Base-by-base conservation (phyloP, 2,329 filamentous ascomycete species). In the Venturia nashicola region DNA sequence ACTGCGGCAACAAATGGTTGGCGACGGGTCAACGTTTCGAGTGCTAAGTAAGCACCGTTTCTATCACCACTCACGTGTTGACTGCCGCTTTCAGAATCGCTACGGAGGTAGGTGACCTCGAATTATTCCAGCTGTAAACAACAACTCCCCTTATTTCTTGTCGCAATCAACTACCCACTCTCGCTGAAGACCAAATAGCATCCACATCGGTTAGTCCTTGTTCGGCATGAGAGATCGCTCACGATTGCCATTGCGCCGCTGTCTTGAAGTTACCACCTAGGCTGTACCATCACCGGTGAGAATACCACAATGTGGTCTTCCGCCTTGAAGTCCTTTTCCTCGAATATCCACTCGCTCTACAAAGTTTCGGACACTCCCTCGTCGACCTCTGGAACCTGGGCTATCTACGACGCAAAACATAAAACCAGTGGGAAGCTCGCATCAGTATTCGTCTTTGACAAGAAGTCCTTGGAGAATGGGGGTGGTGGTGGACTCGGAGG, bases 381-480 rank as follows among this genome's bases (percentile, higher is more conserved):
- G n/a, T 89, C 91, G 61, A 85, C 85, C 62, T 90, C 92, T 18
- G 94, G 94, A 20, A 90, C 92, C 65, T 99, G 94, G 94, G 96
- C 91, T 79, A 94, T 99, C 71, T 93, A 93, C 81, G 92, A 97
- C 78, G 92, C 90, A 65, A 97, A 96, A 80, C 95, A 95, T 78
- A 97, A 97, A 77, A 91, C 89, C 39, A 96, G 91, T 0, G 90
- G 90, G 68, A 96, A 94, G 74, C 76, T 87, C 8, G 94, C 88
- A 64, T 97, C 92, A 18, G 86, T 97, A 68, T 99, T 97, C 71
- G 86, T 97, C 68, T 97, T 97, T 74, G 94, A 99, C 68, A 87
- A 86, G 73, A 96, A 95, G 76, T 84, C 85, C 0, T 79, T 99
- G 63, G 92, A 97, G 65, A 78, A 84, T 11, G 82, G n/a, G n/a